phyloP scores from a whole-genome alignment of 768 basidiomycete species.

The Pisolithus tinctorius region DNA sequence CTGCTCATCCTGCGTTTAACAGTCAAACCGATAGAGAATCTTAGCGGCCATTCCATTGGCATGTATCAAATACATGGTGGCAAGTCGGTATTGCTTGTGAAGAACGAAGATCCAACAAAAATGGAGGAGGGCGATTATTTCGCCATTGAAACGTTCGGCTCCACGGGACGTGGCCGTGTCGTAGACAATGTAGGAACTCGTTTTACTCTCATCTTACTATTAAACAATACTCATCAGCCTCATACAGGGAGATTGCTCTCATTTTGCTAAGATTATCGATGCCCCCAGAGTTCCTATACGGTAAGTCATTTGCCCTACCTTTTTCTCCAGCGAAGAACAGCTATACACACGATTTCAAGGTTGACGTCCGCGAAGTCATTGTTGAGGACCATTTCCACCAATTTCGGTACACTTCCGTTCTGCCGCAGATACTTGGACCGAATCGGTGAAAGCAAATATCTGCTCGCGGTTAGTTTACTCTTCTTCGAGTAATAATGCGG shows the following conservation, averaged over 20 bases:
- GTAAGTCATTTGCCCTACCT: slow-evolving; percentile 35
- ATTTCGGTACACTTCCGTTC: slow-evolving; percentile 94
- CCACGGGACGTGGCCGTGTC: slow-evolving; percentile 87
- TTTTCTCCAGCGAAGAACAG: neutral
- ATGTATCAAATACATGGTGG: slow-evolving; percentile 90
- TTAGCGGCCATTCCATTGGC: slow-evolving; percentile 92
- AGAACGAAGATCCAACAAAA: slow-evolving; percentile 83
- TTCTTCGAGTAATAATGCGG: neutral
- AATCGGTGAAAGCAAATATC: slow-evolving; percentile 85
- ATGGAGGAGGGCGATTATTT: slow-evolving; percentile 99
- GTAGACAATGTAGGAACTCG: slow-evolving; percentile 58
- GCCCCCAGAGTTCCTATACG: slow-evolving; percentile 68
- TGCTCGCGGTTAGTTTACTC: slow-evolving; percentile 63
- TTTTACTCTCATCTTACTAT: neutral
- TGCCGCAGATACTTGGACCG: slow-evolving; percentile 95
- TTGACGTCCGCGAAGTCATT: slow-evolving; percentile 81
- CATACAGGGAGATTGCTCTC: slow-evolving; percentile 81
- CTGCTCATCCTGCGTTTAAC: slow-evolving; percentile 3
- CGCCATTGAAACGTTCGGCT: slow-evolving; percentile 98
- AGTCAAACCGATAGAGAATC: slow-evolving; percentile 93
- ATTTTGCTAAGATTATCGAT: slow-evolving; percentile 74
- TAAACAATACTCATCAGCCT: neutral
- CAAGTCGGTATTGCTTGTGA: slow-evolving; percentile 87
- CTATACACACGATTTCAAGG: slow-evolving; percentile 32
- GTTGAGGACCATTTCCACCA: slow-evolving; percentile 80